A percentile compares a stretch with the other conserved stretches of the same genome.
Evolutionary conservation across 2,329 filamentous ascomycete species (phyloP).

Genomic region (Pseudocercospora fijiensis): DNA sequence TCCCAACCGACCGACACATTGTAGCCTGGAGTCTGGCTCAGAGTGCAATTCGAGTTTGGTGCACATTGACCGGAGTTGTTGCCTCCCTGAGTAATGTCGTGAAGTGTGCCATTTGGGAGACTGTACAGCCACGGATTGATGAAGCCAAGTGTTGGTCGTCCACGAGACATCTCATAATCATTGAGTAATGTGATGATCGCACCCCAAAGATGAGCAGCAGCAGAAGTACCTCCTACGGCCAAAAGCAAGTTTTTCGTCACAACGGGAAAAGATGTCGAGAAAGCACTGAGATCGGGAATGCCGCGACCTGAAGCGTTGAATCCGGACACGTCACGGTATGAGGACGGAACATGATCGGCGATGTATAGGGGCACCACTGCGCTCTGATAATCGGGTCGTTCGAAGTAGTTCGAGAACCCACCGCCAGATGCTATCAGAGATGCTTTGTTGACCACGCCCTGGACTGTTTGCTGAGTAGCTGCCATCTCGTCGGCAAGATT

Average conservation of each 20-base stretch:
- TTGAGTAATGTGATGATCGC: slow-evolving; percentile 62
- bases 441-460: slow-evolving; percentile 6
- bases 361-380: slow-evolving; percentile 36
- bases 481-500: slow-evolving; percentile 16
- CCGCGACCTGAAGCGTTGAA: slow-evolving; percentile 37
- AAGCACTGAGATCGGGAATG: slow-evolving; percentile 46
- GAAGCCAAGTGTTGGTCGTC: slow-evolving; percentile 51
- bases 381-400: slow-evolving; percentile 46
- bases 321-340: not conserved
- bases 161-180: slow-evolving; percentile 55
- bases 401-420: slow-evolving; percentile 46
- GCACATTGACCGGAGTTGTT: slow-evolving; percentile 22
- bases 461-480: slow-evolving; percentile 16
- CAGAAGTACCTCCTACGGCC: slow-evolving; percentile 47
- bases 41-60: slow-evolving; percentile 18
- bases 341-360: slow-evolving; percentile 4
- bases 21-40: slow-evolving; percentile 25
- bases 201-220: slow-evolving; percentile 58
- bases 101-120: slow-evolving; percentile 44
- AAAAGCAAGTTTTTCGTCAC: slow-evolving; percentile 43
- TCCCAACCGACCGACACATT: slow-evolving; percentile 30
- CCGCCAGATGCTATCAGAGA: slow-evolving; percentile 36
- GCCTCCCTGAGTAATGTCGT: slow-evolving; percentile 46
- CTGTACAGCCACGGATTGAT: slow-evolving; percentile 61
- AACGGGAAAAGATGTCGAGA: slow-evolving; percentile 43